Conservation (phyloP, 352 stramenopile genomes). For the Globisporangium acanthophoron region DNA sequence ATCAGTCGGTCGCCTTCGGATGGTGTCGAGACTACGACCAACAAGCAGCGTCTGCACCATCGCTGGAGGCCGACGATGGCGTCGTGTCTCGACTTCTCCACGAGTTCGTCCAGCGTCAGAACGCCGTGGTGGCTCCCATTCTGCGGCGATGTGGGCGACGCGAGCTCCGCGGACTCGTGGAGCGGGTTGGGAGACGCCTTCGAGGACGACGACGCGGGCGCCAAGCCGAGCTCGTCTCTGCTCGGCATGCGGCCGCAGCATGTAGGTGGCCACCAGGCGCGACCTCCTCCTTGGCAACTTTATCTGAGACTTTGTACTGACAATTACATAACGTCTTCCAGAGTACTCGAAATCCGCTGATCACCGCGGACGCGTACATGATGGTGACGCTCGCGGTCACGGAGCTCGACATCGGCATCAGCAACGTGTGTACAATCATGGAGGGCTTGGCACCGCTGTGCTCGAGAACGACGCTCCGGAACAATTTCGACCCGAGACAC, state of each 20-base stretch:
- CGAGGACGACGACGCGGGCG: background rate
- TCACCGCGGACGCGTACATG: no score
- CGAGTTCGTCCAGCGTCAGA: slow-evolving; percentile 26
- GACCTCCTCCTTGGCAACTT: no score
- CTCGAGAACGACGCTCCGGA: no score
- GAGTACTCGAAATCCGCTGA: no score
- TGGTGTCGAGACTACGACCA: background rate
- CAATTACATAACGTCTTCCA: no score
- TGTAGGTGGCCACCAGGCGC: slow-evolving; percentile 2
- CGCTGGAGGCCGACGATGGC: slow-evolving; percentile 34
- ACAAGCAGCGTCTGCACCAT: slow-evolving; percentile 15
- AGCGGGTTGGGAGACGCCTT: background rate
- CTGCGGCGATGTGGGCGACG: background rate
- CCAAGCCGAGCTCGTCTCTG: background rate
- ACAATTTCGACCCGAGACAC: no score
- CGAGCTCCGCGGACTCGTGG: background rate
- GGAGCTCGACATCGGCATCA: no score
- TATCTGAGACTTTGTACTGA: no score
- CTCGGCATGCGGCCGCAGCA: background rate
- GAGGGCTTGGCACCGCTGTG: no score
- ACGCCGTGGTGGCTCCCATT: background rate
- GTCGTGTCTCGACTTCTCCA: slow-evolving; percentile 33
- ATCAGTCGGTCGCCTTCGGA: no score
- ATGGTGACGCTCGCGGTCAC: no score
- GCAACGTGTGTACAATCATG: no score